Evolutionary conservation across 1,284 basidiomycete genomes (phyloP), one percentile per base, ranked within the genome.

Genomic region (Boletus smithii): DNA sequence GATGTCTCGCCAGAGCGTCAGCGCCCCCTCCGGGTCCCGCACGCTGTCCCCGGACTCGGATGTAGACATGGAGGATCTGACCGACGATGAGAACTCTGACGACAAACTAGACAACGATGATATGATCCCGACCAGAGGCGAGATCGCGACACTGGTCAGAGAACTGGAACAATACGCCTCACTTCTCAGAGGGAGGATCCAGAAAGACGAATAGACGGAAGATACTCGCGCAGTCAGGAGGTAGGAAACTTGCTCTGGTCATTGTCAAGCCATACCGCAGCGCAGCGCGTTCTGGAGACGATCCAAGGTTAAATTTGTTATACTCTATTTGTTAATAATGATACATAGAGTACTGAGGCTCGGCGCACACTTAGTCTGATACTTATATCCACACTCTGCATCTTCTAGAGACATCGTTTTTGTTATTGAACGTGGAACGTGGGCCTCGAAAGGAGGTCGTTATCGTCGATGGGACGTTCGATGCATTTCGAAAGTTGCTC

Each of bases 401-500:
- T 42, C 31, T 35, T 30, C 10, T 36, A 42, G 20, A 49, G 22
- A 42, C 4, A 7, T 35, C 9, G 14, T 35, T 44, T 22, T 14
- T 41, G 40, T 43, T 20, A 52, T 44, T 46, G 46, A 11, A 54
- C 26, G 7, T 66, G 52, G 18, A 51, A 46, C 9, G 46, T 47
- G 44, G 75, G 57, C 37, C 68, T 61, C 2, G 64, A 51, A 14
- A 72, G 66, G 18, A 87, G 63, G 26, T 80, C 77, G 44, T 81
- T 72, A 4, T 66, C 62, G 20, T 60, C 65, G 26, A 77, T 62
- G 23, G 71, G 65, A 23, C 78, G 73, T 45, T 83, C 73, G 23
- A 79, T 56, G 54, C 73, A 81, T 45, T 70, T 71, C 2, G 69
- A 69, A 34, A 86, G 62, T 45, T 73, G 75, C 27, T 75, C 63